Percentiles rank a stretch among this genome's conserved stretches.
phyloP scores from a whole-genome alignment of 805 yeast species.

The Candida saitoana region DNA sequence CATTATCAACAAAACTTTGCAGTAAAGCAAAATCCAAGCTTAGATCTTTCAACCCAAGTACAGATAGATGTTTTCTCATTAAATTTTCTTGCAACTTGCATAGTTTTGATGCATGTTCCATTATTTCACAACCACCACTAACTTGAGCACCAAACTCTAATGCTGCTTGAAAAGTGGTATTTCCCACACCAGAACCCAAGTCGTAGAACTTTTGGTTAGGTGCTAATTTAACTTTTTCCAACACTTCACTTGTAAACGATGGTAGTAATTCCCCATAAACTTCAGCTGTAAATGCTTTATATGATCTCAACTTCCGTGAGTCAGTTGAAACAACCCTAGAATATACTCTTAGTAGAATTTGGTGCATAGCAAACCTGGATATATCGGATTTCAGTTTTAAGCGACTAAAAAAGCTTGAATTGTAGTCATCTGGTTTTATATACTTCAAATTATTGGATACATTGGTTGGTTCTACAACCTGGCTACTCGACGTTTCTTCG shows the following conservation, averaged over 20 bases:
- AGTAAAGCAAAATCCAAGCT: constrained; percentile 53
- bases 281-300: constrained; percentile 83
- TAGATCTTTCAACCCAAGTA: constrained; percentile 64
- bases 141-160: constrained; percentile 71
- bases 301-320: constrained; percentile 56
- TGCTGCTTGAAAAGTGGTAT: constrained; percentile 85
- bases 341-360: constrained; percentile 67
- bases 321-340: constrained; percentile 76
- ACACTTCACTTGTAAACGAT: constrained; percentile 59
- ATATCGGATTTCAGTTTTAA: constrained; percentile 18
- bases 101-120: constrained; percentile 73
- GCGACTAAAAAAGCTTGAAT: constrained; percentile 16
- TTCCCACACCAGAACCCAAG: constrained; percentile 92
- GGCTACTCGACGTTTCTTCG: neutral
- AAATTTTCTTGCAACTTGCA: constrained; percentile 59
- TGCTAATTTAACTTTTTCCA: constrained; percentile 53
- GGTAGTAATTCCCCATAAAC: constrained; percentile 93
- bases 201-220: constrained; percentile 67
- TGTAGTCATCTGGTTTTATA: constrained; percentile 19
- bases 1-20: constrained; percentile 70
- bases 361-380: constrained; percentile 51
- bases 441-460: constrained; percentile 5
- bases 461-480: constrained; percentile 6
- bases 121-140: constrained; percentile 87
- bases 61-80: constrained; percentile 50